Evolutionary conservation across 257 asterid genomes (phyloP).

Genomic region (Solanum chilense): DNA sequence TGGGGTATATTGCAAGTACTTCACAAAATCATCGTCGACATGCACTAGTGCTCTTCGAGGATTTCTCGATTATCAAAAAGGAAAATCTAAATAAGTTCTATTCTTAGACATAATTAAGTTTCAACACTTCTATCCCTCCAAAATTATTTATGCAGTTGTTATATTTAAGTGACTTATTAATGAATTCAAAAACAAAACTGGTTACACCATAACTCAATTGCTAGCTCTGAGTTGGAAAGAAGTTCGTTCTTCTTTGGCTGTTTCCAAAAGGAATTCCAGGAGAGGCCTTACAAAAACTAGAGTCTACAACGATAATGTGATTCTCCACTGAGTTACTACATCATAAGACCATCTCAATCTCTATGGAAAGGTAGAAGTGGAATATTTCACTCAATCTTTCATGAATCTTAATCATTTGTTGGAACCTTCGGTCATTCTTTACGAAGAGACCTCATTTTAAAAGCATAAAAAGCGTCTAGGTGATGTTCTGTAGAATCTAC

Average conservation of each 20-base stretch:
- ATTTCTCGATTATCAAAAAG: neutral
- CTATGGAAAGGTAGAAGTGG: neutral
- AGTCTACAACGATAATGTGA: neutral
- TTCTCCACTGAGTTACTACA: neutral
- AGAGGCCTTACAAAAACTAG: neutral
- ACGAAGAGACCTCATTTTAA: neutral
- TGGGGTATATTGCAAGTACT: neutral
- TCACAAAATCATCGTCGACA: neutral
- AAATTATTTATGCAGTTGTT: neutral
- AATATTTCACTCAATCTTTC: neutral
- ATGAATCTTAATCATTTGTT: neutral
- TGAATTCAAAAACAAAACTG: neutral
- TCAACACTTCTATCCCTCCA: neutral
- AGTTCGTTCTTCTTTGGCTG: neutral
- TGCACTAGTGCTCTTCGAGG: neutral
- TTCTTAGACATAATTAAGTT: neutral
- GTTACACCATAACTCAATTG: neutral
- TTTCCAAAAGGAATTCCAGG: neutral
- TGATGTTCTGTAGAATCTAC: neutral
- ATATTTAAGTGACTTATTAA: neutral
- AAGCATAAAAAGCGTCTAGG: neutral
- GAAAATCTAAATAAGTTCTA: neutral
- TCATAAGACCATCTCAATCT: neutral
- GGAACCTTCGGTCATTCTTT: neutral
- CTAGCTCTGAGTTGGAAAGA: neutral